phyloP scores from a whole-genome alignment of 768 basidiomycete species.

The Phylloporus sp. region DNA sequence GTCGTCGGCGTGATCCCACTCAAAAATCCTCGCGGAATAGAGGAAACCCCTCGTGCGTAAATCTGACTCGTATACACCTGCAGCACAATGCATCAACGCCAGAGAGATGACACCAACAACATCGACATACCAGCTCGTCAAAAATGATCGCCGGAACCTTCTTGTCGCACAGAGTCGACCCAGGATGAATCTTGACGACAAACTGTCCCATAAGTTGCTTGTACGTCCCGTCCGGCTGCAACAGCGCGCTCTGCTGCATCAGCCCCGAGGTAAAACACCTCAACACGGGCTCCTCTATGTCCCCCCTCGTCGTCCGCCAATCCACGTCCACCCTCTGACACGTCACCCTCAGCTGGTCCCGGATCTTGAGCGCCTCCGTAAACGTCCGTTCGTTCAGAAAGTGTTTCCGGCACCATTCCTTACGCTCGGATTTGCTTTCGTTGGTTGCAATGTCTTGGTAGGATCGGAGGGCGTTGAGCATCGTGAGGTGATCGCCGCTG shows the following conservation, averaged over 20 bases:
- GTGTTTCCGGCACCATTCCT: conserved; percentile 81
- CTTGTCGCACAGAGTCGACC: conserved; percentile 75
- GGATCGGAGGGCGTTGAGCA: conserved; percentile 77
- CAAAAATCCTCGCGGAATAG: conserved; percentile 59
- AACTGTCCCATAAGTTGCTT: conserved; percentile 73
- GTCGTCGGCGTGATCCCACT: conserved; percentile 13
- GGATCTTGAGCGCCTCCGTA: conserved; percentile 69
- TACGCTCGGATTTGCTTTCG: conserved; percentile 44
- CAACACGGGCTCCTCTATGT: conserved; percentile 64
- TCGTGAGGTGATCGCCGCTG: conserved; percentile 87
- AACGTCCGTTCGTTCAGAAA: conserved; percentile 81
- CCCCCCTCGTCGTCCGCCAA: conserved; percentile 51
- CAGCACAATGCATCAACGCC: background rate
- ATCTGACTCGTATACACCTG: conserved; percentile 78
- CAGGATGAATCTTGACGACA: conserved; percentile 88
- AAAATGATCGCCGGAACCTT: conserved; percentile 86
- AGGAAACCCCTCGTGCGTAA: conserved; percentile 89
- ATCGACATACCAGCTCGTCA: conserved; percentile 75
- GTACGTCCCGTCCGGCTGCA: conserved; percentile 85
- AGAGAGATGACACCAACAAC: background rate
- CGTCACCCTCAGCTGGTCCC: conserved; percentile 67
- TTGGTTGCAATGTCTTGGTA: conserved; percentile 63
- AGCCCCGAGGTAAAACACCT: conserved; percentile 71
- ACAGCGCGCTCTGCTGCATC: conserved; percentile 75
- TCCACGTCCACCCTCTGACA: conserved; percentile 61